Evolutionary conservation across 2,329 filamentous ascomycete species (phyloP).

Genomic region (Chaetomiaceae sp.): DNA sequence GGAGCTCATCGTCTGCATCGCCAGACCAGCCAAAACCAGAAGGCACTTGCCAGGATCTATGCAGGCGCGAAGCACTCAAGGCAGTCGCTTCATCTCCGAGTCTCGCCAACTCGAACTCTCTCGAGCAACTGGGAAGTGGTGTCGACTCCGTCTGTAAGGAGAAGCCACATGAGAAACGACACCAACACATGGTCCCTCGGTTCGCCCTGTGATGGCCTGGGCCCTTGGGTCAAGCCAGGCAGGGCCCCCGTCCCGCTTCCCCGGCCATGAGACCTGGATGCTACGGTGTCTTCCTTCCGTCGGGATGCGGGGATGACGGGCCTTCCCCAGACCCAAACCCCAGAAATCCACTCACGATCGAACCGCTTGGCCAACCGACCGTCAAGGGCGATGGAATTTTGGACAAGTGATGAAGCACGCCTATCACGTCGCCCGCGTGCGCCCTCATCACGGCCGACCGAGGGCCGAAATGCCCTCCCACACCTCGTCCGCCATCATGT

Average conservation of each 20-base stretch:
- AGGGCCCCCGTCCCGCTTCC: constrained; percentile 14
- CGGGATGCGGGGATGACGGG: constrained; percentile 16
- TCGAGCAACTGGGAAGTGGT: neutral
- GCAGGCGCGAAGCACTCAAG: no score
- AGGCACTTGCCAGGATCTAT: neutral
- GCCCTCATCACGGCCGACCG: neutral
- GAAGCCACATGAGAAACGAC: neutral
- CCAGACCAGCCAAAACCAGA: constrained; percentile 13
- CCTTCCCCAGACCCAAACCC: constrained; percentile 20
- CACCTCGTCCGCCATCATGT: neutral
- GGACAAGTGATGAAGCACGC: constrained; percentile 3
- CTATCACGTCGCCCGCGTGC: neutral
- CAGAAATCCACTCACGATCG: constrained; percentile 17
- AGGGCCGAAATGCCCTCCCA: constrained; percentile 1
- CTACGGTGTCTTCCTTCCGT: constrained; percentile 10
- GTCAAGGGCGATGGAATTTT: constrained; percentile 2
- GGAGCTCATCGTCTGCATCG: neutral
- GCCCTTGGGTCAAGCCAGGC: constrained; percentile 3
- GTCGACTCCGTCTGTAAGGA: no score
- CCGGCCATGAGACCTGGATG: constrained; percentile 7
- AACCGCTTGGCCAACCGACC: constrained; percentile 13
- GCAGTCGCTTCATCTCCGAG: no score
- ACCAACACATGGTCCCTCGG: constrained; percentile 11
- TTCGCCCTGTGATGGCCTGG: neutral
- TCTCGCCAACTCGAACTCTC: no score